Percentiles rank a stretch among this genome's conserved stretches.
Evolutionary conservation across 352 stramenopile species (phyloP).

Genomic region (Pythium coloratum): DNA sequence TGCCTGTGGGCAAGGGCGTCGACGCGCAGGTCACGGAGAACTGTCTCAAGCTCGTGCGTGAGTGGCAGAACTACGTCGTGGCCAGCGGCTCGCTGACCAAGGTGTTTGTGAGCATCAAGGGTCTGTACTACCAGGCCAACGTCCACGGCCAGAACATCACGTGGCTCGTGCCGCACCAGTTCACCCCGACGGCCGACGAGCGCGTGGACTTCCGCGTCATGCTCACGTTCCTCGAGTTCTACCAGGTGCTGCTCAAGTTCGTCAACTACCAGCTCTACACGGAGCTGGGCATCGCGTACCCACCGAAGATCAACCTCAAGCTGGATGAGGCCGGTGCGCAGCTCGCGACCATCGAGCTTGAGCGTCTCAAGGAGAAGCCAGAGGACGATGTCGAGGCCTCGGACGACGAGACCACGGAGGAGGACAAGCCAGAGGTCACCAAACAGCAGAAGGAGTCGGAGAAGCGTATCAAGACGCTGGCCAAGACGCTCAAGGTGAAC

Average conservation of each 20-base stretch:
- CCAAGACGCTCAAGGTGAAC: conserved; percentile 38
- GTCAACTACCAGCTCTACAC: conserved; percentile 98
- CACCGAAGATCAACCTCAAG: conserved; percentile 89
- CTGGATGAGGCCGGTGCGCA: conserved; percentile 75
- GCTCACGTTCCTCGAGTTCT: conserved; percentile 99
- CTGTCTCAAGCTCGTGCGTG: conserved; percentile 91
- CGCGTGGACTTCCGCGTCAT: conserved; percentile 99
- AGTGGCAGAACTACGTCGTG: conserved; percentile 97
- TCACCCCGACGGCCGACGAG: conserved; percentile 95
- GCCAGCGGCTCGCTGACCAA: conserved; percentile 93
- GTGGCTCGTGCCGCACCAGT: conserved; percentile 98
- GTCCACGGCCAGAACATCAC: conserved; percentile 94
- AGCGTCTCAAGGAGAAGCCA: conserved; percentile 46
- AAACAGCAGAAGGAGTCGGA: conserved; percentile 89
- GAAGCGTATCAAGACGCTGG: conserved; percentile 79
- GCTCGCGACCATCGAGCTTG: conserved; percentile 66
- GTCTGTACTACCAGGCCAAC: conserved; percentile 98
- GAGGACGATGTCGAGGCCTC: conserved; percentile 31
- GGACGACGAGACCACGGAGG: conserved; percentile 33
- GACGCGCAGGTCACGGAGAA: conserved; percentile 86
- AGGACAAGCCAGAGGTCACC: conserved; percentile 37
- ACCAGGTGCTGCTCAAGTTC: conserved; percentile 98
- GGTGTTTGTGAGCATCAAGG: conserved; percentile 99
- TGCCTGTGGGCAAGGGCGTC: conserved; percentile 91
- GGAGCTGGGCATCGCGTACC: conserved; percentile 93